Evolutionary conservation across 2,329 filamentous ascomycete species (phyloP).

Genomic region (Exophiala xenobiotica): DNA sequence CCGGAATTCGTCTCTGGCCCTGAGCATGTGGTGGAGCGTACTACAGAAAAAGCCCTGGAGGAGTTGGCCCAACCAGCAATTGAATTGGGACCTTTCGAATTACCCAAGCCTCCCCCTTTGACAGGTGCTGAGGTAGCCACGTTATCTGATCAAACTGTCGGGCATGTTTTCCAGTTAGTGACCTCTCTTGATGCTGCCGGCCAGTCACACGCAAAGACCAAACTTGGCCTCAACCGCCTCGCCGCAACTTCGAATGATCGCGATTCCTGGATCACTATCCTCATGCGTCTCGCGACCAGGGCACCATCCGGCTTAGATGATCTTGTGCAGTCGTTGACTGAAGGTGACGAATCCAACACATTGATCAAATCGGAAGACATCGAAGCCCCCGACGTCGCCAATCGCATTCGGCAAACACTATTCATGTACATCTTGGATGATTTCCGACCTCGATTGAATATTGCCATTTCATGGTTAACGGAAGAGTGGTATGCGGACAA

Average conservation of each 20-base stretch:
- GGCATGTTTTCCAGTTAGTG: conserved; percentile 76
- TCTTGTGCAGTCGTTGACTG: conserved; percentile 57
- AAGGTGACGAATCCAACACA: conserved; percentile 32
- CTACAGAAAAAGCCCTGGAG: conserved; percentile 51
- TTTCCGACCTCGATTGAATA: conserved; percentile 83
- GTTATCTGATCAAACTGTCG: conserved; percentile 71
- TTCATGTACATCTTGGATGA: conserved; percentile 88
- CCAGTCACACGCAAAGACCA: conserved; percentile 46
- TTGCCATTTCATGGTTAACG: conserved; percentile 89
- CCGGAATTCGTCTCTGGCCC: conserved; percentile 78
- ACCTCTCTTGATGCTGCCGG: conserved; percentile 67
- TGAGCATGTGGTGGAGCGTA: conserved; percentile 70
- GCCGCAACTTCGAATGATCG: conserved; percentile 81
- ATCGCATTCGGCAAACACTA: conserved; percentile 74
- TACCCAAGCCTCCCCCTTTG: conserved; percentile 74
- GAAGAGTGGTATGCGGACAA: conserved; percentile 98
- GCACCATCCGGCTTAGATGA: conserved; percentile 69
- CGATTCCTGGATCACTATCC: conserved; percentile 87
- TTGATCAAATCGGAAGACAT: conserved; percentile 35
- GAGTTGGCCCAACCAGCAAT: conserved; percentile 52
- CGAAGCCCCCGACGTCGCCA: conserved; percentile 42
- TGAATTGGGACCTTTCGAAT: conserved; percentile 71
- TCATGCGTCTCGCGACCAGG: conserved; percentile 81
- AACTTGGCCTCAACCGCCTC: conserved; percentile 74
- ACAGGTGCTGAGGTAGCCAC: conserved; percentile 69